A percentile compares a stretch with the other conserved stretches of the same genome.
phyloP scores from a whole-genome alignment of 2,329 filamentous ascomycete species.

The Pochonia chlamydosporia region DNA sequence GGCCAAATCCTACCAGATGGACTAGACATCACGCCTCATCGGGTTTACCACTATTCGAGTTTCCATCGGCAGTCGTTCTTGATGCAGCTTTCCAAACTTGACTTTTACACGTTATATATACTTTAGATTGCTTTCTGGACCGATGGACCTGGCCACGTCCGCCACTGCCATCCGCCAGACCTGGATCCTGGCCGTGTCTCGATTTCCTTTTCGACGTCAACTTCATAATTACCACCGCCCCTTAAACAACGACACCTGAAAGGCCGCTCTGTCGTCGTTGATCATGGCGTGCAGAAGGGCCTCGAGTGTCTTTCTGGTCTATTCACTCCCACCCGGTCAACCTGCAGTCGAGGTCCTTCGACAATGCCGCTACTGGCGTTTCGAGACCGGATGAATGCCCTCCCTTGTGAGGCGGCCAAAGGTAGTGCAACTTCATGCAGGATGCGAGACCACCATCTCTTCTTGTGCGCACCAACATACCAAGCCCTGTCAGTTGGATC shows the following conservation, averaged over 20 bases:
- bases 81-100: too few species aligned
- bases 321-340: neutral
- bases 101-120: too few species aligned
- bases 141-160: slow-evolving; percentile 2
- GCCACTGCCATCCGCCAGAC: neutral
- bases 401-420: neutral
- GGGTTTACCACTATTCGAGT: too few species aligned
- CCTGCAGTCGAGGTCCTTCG: neutral
- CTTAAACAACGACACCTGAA: too few species aligned
- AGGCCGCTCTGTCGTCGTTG: too few species aligned
- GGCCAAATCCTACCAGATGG: too few species aligned
- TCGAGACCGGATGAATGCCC: neutral
- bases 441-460: neutral
- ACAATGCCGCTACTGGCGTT: neutral
- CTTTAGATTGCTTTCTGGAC: neutral
- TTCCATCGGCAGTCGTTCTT: too few species aligned
- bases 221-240: neutral
- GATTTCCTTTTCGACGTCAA: neutral
- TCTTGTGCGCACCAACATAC: neutral
- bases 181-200: neutral
- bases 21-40: too few species aligned
- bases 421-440: neutral
- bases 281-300: neutral
- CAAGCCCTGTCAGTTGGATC: neutral
- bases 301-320: neutral